Evolutionary conservation across 208 protist genomes (phyloP).

Genomic region (Leishmania braziliensis): DNA sequence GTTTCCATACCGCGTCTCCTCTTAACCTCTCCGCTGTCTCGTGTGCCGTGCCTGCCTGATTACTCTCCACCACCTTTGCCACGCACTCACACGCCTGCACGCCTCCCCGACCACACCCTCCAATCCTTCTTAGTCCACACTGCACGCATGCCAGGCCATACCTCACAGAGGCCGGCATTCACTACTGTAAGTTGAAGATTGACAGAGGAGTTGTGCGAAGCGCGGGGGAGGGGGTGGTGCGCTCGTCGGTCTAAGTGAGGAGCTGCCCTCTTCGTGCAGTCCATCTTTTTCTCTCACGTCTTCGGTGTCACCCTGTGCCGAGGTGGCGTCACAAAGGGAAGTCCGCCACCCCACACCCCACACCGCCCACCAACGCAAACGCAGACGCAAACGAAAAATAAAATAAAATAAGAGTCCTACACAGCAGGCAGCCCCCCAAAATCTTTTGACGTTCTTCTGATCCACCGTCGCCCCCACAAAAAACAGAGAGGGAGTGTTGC

Average conservation of each 20-base stretch:
- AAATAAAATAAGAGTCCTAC: no score
- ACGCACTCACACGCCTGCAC: neutral
- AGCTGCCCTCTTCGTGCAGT: neutral
- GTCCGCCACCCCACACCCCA: neutral
- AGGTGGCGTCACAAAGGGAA: neutral
- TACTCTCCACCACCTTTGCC: neutral
- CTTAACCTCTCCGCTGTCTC: neutral
- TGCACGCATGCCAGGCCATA: neutral
- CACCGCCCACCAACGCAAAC: neutral
- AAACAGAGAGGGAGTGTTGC: neutral
- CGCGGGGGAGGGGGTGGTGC: no score
- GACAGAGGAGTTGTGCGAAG: neutral
- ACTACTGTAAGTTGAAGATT: neutral
- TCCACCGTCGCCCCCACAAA: no score
- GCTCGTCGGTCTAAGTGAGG: neutral
- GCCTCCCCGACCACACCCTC: neutral
- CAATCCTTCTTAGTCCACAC: neutral
- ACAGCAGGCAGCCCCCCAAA: neutral
- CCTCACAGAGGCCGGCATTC: neutral
- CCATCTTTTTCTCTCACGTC: neutral
- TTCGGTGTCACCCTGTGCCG: neutral
- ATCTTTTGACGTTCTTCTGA: neutral
- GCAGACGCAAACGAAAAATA: neutral
- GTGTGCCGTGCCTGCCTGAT: neutral
- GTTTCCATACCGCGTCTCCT: neutral